phyloP scores from a whole-genome alignment of 495 filamentous ascomycete genomes.

The Amorphotheca resinae region DNA sequence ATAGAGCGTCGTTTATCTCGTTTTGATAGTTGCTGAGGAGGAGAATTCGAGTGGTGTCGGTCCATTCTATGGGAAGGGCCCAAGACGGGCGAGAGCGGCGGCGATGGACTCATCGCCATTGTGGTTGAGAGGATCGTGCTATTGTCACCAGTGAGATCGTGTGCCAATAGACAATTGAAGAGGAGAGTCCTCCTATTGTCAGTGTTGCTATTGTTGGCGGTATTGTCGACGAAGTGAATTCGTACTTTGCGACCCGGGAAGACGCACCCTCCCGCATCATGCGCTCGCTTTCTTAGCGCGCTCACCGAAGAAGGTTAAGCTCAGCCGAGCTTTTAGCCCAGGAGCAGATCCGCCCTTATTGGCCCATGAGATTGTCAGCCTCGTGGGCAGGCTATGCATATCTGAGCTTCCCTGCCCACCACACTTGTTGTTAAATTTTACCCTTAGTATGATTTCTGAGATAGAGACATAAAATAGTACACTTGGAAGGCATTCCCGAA shows the following conservation, averaged over 20 bases:
- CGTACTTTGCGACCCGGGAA: no score
- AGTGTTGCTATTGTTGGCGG: neutral
- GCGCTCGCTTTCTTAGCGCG: neutral
- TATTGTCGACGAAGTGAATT: neutral
- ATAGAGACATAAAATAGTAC: no score
- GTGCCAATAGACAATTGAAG: neutral
- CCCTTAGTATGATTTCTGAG: no score
- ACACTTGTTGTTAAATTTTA: no score
- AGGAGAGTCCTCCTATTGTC: neutral
- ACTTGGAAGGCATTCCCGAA: no score
- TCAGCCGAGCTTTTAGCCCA: neutral
- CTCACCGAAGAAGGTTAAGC: neutral
- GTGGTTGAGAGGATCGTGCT: neutral
- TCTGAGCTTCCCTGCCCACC: no score
- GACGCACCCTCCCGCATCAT: no score
- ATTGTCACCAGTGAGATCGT: neutral
- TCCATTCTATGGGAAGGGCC: constrained; percentile 8
- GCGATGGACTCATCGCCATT: constrained; percentile 19
- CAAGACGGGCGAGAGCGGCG: constrained; percentile 12
- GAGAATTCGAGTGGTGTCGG: constrained; percentile 15
- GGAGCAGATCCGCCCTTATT: neutral
- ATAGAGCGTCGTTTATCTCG: constrained; percentile 76
- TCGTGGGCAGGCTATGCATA: no score
- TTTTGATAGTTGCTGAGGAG: constrained; percentile 51
- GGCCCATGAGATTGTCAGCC: neutral